phyloP scores from a whole-genome alignment of 225 moss, liverwort and hornwort genomes.

The Climacium dendroides region DNA sequence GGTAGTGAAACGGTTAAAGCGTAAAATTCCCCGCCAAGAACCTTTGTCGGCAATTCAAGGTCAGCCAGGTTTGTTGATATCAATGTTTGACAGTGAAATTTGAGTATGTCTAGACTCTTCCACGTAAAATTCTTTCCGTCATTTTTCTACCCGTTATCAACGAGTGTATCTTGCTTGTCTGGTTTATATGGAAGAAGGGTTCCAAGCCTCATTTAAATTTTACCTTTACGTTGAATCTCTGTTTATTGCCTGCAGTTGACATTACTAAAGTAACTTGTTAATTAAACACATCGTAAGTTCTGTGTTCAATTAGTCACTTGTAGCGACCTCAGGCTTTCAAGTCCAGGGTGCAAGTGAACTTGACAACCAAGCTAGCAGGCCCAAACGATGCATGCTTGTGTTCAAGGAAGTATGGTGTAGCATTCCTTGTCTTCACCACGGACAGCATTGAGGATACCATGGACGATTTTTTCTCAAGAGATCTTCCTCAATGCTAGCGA shows the following conservation, averaged over 20 bases:
- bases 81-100: slow-evolving; percentile 18
- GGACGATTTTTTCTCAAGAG: not conserved
- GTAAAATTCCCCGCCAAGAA: slow-evolving; percentile 35
- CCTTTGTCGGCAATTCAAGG: slow-evolving; percentile 24
- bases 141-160: not conserved
- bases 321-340: not conserved
- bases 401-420: not conserved
- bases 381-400: not conserved
- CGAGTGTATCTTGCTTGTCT: not conserved
- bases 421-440: not conserved
- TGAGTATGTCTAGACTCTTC: not conserved
- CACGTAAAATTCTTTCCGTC: not conserved
- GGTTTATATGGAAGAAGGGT: not conserved
- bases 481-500: not conserved
- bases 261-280: not conserved
- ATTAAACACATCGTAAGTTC: not conserved
- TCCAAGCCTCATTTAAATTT: not conserved
- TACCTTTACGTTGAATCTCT: not conserved
- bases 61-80: slow-evolving; percentile 37
- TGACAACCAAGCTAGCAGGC: not conserved
- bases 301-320: not conserved
- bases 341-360: not conserved
- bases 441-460: not conserved
- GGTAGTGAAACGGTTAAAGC: slow-evolving; percentile 58
- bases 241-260: not conserved